Evolutionary conservation across 106 monocot genomes (phyloP).

Genomic region (Phalaenopsis aphrodite): DNA sequence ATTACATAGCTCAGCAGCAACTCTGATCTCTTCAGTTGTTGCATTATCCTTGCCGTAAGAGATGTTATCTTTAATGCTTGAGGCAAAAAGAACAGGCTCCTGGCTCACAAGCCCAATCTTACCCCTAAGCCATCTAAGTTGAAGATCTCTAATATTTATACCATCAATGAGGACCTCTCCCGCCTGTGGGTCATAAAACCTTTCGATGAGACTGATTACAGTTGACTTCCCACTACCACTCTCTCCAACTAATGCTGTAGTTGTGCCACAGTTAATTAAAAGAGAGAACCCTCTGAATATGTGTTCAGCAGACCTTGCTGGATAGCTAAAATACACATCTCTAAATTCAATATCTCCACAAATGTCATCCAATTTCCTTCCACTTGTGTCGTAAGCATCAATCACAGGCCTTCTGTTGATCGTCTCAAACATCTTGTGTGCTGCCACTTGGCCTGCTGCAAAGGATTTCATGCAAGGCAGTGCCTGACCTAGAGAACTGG

Average conservation of each 20-base stretch:
- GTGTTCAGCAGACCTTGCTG: slow-evolving; percentile 30
- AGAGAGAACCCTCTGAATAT: slow-evolving; percentile 25
- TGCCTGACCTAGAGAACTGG: slow-evolving; percentile 38
- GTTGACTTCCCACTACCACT: slow-evolving; percentile 25
- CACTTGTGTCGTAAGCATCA: slow-evolving; percentile 32
- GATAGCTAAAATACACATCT: slow-evolving; percentile 50
- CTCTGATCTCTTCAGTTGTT: slow-evolving; percentile 19
- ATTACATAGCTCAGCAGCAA: slow-evolving; percentile 15
- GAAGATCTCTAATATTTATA: slow-evolving; percentile 18
- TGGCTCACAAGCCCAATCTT: slow-evolving; percentile 23
- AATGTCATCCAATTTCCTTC: slow-evolving; percentile 25
- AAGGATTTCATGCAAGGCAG: slow-evolving; percentile 46
- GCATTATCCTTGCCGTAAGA: slow-evolving; percentile 18
- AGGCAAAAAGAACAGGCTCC: slow-evolving; percentile 20
- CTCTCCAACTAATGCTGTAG: slow-evolving; percentile 21
- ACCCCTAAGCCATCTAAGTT: slow-evolving; percentile 19
- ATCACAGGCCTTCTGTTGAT: slow-evolving; percentile 54
- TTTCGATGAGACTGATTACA: slow-evolving; percentile 14
- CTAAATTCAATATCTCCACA: slow-evolving; percentile 41
- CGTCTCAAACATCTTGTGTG: slow-evolving; percentile 45
- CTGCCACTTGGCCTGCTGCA: slow-evolving; percentile 42
- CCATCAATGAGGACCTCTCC: slow-evolving; percentile 20
- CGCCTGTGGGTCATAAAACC: slow-evolving; percentile 24
- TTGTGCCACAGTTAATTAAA: slow-evolving; percentile 10
- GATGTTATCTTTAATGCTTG: slow-evolving; percentile 18